Evolutionary conservation across 441 rosid genomes (phyloP).

Genomic region (Euphorbia schlechtendalii): DNA sequence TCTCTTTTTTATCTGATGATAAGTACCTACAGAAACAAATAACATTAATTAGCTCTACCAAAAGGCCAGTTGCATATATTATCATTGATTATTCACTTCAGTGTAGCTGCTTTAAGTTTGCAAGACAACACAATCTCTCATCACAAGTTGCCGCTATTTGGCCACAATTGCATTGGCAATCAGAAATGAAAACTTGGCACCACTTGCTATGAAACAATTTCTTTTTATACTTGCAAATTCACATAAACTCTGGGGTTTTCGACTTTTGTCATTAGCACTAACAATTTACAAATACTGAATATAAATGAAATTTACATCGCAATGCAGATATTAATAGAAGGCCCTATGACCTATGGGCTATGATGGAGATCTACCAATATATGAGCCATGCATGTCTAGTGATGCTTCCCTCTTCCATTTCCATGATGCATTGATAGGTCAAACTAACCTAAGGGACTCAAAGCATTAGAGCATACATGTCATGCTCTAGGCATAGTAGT

Average conservation of each 20-base stretch:
- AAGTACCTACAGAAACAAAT: slow-evolving; percentile 32
- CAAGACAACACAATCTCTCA: not conserved
- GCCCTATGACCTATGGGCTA: not conserved
- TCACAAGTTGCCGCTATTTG: not conserved
- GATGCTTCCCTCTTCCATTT: not conserved
- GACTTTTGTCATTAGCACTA: not conserved
- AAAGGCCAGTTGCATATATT: not conserved
- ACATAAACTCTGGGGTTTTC: not conserved
- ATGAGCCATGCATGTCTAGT: not conserved
- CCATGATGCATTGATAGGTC: not conserved
- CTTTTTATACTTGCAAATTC: not conserved
- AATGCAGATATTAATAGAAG: not conserved
- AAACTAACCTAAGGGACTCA: not conserved
- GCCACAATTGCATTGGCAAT: not conserved
- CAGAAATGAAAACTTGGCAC: not conserved
- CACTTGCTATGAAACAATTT: not conserved
- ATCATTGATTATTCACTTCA: not conserved
- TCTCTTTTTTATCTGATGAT: slow-evolving; percentile 36
- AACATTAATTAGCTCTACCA: not conserved
- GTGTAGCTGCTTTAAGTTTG: not conserved
- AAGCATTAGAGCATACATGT: not conserved
- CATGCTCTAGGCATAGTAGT: too few species aligned
- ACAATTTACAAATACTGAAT: not conserved
- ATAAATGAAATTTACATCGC: not conserved
- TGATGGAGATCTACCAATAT: not conserved